Evolutionary conservation across 176 grass and related monocot genomes (phyloP), one percentile per base, ranked within the genome.

Genomic region (Musa beccarii): DNA sequence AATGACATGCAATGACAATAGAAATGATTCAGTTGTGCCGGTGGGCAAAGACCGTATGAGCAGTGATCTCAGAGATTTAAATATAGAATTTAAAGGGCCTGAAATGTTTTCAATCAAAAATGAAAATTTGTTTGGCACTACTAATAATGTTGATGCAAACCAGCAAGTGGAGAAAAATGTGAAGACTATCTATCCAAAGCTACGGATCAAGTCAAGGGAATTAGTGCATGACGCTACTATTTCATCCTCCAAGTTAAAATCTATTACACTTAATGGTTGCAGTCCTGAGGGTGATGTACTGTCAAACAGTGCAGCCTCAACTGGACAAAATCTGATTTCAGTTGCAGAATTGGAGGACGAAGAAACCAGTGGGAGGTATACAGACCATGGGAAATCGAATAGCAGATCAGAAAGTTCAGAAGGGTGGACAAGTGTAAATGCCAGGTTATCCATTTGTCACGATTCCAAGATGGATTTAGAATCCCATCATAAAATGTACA

Each of bases 141-240:
- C 49, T 51, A 77, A 78, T 85, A 77, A 66, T 17, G 16, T 25
- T 26, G 84, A 74, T 80, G 14, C 25, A 19, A 63, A 68, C 26
- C 67, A 74, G 72, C 77, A 80, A 76, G 29, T 81, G 17, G 53
- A 78, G 11, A 63, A 71, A 73, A 81, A 13, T 86, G 63, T 79
- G 72, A 83, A 90, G 69, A 69, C 68, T 77, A 69, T 53, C 63
- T 80, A 77, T 24, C 75, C 79, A 67, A 98, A 85, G 85, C 56
- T 93, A 24, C 86, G 82, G 74, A 66, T 98, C 63, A 98, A 81
- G 73, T 81, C 90, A 83, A 90, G 84, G 75, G 72, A 82, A 59
- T 78, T 82, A 79, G 65, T 21, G 76, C 75, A 86, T 62, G 80
- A 76, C 72, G 66, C 68, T 66, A 9, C 9, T 24, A 34, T 49